These are phyloP conservation scores for Coprinellus aureogranulatus DNA, from an alignment of 768 basidiomycete genomes.

Conservation along the genomic window DNA sequence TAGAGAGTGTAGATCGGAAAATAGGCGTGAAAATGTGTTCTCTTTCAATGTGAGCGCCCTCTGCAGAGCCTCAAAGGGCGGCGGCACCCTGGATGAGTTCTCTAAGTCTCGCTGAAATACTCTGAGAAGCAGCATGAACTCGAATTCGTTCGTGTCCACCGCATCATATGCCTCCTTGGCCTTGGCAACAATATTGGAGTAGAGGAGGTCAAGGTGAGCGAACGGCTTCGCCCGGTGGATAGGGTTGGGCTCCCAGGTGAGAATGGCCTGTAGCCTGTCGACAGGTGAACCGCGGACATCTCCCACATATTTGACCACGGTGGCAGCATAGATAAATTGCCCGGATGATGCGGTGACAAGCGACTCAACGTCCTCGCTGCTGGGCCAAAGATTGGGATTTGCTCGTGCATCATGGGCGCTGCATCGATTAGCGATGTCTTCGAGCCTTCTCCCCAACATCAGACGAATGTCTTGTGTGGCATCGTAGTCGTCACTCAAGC, in stretches of 20 bases:
- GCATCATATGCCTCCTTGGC: not conserved
- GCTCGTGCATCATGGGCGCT: not conserved
- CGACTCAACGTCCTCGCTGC: not conserved
- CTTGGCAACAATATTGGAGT: slow-evolving; percentile 2
- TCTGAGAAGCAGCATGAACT: not conserved
- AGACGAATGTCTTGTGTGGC: not conserved
- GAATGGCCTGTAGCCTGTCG: not conserved
- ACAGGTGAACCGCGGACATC: slow-evolving; percentile 6
- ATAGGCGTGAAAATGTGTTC: too few species aligned
- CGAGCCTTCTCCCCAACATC: not conserved
- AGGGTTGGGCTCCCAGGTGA: not conserved
- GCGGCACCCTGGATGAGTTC: too few species aligned
- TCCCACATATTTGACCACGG: slow-evolving; percentile 10
- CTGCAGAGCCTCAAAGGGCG: too few species aligned
- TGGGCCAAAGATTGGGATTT: slow-evolving; percentile 12
- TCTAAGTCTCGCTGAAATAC: too few species aligned
- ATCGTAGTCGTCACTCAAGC: slow-evolving; percentile 3
- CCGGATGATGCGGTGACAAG: slow-evolving; percentile 10
- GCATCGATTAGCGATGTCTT: not conserved
- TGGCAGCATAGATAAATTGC: slow-evolving; percentile 14
- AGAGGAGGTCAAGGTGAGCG: slow-evolving; percentile 2
- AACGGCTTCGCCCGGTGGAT: slow-evolving; percentile 1
- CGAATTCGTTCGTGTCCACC: not conserved
- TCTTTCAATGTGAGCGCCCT: too few species aligned
- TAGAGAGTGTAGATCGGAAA: too few species aligned